A percentile compares a stretch with the other conserved stretches of the same genome.
Evolutionary conservation across 768 basidiomycete species (phyloP).

Genomic region (Piloderma croceum): DNA sequence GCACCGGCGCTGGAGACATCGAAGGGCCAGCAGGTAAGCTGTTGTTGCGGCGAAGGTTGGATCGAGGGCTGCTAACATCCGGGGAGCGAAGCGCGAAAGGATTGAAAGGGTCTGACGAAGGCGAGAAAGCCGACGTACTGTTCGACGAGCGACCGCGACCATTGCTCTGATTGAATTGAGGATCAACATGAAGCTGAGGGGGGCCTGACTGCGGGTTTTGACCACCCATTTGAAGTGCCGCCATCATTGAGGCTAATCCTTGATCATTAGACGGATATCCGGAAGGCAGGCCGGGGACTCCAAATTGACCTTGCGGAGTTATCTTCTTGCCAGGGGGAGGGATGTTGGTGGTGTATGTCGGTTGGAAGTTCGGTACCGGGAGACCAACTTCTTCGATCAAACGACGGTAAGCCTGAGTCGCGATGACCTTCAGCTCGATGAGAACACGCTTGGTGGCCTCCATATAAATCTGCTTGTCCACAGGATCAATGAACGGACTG

Average conservation of each 20-base stretch:
- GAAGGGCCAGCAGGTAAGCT: constrained; percentile 30
- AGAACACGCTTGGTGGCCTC: constrained; percentile 89
- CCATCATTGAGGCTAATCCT: constrained; percentile 89
- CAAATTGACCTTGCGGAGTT: constrained; percentile 49
- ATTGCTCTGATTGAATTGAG: constrained; percentile 44
- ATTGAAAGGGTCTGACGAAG: constrained; percentile 51
- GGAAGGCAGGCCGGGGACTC: constrained; percentile 70
- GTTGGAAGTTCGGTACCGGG: constrained; percentile 82
- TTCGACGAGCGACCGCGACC: constrained; percentile 43
- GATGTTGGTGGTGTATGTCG: constrained; percentile 61
- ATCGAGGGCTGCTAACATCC: constrained; percentile 46
- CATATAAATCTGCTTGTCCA: constrained; percentile 61
- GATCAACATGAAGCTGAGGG: constrained; percentile 67
- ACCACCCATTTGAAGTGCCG: constrained; percentile 84
- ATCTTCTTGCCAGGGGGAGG: constrained; percentile 58
- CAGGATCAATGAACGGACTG: constrained; percentile 74
- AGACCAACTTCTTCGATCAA: constrained; percentile 93
- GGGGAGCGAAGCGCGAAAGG: constrained; percentile 47
- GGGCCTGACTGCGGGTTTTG: constrained; percentile 80
- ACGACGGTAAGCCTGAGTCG: constrained; percentile 90
- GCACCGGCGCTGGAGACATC: constrained; percentile 22
- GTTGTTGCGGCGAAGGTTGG: constrained; percentile 44
- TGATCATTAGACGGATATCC: constrained; percentile 82
- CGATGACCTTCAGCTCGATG: constrained; percentile 85
- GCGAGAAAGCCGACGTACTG: constrained; percentile 44